These are phyloP conservation scores for Suillus americanus DNA, from an alignment of 768 basidiomycete genomes.

Conservation along the genomic window DNA sequence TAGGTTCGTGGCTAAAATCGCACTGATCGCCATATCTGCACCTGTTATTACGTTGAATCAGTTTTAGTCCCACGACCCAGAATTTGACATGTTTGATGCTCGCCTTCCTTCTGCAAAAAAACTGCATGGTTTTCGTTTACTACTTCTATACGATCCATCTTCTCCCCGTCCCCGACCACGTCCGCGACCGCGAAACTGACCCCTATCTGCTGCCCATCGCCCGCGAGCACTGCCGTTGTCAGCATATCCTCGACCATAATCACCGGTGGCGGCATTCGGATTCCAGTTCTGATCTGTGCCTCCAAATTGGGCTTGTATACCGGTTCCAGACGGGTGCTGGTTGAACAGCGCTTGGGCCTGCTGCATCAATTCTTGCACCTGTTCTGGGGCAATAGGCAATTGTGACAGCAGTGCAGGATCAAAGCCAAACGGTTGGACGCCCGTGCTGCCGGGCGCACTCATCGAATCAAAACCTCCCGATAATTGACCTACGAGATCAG, in stretches of 20 bases:
- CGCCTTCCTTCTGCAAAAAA: conserved; percentile 92
- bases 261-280: conserved; percentile 38
- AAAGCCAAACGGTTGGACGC: conserved; percentile 37
- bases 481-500: conserved; percentile 69
- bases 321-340: conserved; percentile 28
- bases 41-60: conserved; percentile 57
- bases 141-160: conserved; percentile 69
- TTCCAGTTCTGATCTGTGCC: conserved; percentile 42
- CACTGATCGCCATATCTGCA: conserved; percentile 89
- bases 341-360: conserved; percentile 36
- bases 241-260: conserved; percentile 49
- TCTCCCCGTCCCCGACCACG: conserved; percentile 56
- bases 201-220: conserved; percentile 47
- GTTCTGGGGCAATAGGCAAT: conserved; percentile 53
- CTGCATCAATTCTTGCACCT: conserved; percentile 61
- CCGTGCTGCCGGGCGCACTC: conserved; percentile 31
- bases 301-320: conserved; percentile 33
- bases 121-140: conserved; percentile 87
- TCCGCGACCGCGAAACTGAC: conserved; percentile 56
- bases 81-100: conserved; percentile 53
- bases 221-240: conserved; percentile 44
- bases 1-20: conserved; percentile 73
- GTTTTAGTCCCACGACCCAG: conserved; percentile 28
- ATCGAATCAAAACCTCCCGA: conserved; percentile 45
- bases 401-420: conserved; percentile 43